These are phyloP conservation scores for Saccharomycopsis guyanensis DNA, from an alignment of 805 yeast species.

Conservation along the genomic window DNA sequence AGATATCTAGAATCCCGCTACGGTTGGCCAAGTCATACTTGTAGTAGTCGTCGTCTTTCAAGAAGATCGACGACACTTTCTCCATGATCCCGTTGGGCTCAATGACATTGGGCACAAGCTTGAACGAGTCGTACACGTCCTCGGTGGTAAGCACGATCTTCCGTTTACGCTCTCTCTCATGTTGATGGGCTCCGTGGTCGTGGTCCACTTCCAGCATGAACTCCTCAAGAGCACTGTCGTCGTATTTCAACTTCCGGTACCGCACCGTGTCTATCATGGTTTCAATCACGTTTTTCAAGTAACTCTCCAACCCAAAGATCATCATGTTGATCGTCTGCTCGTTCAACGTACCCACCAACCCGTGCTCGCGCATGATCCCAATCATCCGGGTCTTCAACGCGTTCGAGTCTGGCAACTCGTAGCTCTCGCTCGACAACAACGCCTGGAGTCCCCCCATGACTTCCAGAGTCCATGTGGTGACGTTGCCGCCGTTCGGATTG, in stretches of 20 bases:
- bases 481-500: slow-evolving; percentile 29
- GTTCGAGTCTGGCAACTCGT: slow-evolving; percentile 76
- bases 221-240: slow-evolving; percentile 26
- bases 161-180: slow-evolving; percentile 21
- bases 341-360: slow-evolving; percentile 73
- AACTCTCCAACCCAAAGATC: slow-evolving; percentile 73
- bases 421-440: slow-evolving; percentile 69
- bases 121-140: slow-evolving; percentile 59
- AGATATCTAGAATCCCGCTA: slow-evolving; percentile 27
- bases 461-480: slow-evolving; percentile 87
- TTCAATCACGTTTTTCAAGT: slow-evolving; percentile 67
- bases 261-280: slow-evolving; percentile 66
- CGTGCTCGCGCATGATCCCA: slow-evolving; percentile 85
- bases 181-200: neutral
- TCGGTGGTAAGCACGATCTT: slow-evolving; percentile 49
- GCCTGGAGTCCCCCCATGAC: slow-evolving; percentile 78
- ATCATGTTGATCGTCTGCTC: slow-evolving; percentile 73
- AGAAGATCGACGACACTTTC: slow-evolving; percentile 39
- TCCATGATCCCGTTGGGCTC: slow-evolving; percentile 60
- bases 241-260: slow-evolving; percentile 44
- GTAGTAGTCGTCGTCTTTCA: slow-evolving; percentile 50
- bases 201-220: neutral
- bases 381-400: slow-evolving; percentile 59
- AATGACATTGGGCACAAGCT: slow-evolving; percentile 55
- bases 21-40: slow-evolving; percentile 22